Base-by-base conservation (phyloP, 345 rosid genomes). In the Anacardium occidentale region DNA sequence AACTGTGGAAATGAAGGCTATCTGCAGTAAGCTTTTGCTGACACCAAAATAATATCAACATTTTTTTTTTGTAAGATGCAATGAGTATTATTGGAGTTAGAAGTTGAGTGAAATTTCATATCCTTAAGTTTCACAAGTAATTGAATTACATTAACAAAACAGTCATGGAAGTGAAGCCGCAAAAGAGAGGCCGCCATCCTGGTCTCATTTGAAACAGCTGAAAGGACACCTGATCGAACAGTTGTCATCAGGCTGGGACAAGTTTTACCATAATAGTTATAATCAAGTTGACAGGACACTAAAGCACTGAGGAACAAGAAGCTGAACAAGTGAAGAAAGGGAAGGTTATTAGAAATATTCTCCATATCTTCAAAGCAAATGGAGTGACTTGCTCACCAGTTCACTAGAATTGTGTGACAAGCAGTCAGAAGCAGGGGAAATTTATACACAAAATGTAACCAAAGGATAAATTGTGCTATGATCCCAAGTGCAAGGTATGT, bases 141-240 rank as follows among this genome's bases (percentile, higher is more conserved):
- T n/a, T n/a, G n/a, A 25, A 67, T 81, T 89, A 87, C 94, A 65
- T 86, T 79, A 22, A 87, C 89, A 40, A 89, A 76, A 68, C 94
- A 87, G 72, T 89, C 91, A 66, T 89, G 94, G 81, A 87, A 87
- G 74, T 87, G 91, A 75, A 89, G 90, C 71, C 91, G 79, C 72
- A 87, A 42, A 47, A 89, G 82, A 62, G 94, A 89, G 14, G 94
- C 91, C 0, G 89, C 89, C 88, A 87, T 87, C 62, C 94, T 79
- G 2, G 89, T 81, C 42, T 87, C 94, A 52, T 89, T 89, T 10
- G 77, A 18, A 9, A 87, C 79, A 20, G 94, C 94, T 0, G 86
- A 81, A 81, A 66, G 76, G 64, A 89, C 81, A 15, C 86, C 86
- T 24, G 9, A 76, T 21, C 85, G 83, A 44, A 89, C 85, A 24